These are phyloP conservation scores for Conticribra guillardii DNA, from an alignment of 108 stramenopile genomes.

Conservation along the genomic window DNA sequence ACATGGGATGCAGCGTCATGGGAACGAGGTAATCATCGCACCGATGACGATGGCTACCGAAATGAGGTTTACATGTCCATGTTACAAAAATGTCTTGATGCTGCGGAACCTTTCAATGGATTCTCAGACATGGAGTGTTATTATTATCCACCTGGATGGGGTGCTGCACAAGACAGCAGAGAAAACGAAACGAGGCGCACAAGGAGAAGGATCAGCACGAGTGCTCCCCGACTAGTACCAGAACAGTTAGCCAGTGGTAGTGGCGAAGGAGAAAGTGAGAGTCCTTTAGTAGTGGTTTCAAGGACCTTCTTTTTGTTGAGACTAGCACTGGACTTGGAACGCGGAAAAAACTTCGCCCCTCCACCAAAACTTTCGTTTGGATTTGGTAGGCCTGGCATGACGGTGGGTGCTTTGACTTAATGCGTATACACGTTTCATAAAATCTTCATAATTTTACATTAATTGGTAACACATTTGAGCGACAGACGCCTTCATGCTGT, in stretches of 20 bases:
- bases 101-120: conserved; percentile 58
- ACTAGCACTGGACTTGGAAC: conserved; percentile 47
- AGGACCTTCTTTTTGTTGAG: conserved; percentile 59
- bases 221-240: conserved; percentile 19
- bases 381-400: conserved; percentile 24
- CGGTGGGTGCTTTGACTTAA: neutral
- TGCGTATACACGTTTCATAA: too few relatives aligned
- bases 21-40: conserved; percentile 81
- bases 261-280: conserved; percentile 34
- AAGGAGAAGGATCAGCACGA: conserved; percentile 38
- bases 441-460: too few relatives aligned
- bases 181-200: conserved; percentile 19
- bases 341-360: conserved; percentile 63
- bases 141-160: conserved; percentile 31
- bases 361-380: conserved; percentile 77
- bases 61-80: conserved; percentile 68
- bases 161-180: neutral
- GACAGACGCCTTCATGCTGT: too few relatives aligned
- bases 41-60: conserved; percentile 67
- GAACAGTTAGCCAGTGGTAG: conserved; percentile 15
- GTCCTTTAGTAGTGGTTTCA: conserved; percentile 54
- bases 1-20: conserved; percentile 72
- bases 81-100: conserved; percentile 66
- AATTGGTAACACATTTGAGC: too few relatives aligned
- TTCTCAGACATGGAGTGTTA: conserved; percentile 52